Evolutionary conservation across 495 filamentous ascomycete genomes (phyloP), one percentile per base, ranked within the genome.

Genomic region (Lophium mytilinum): DNA sequence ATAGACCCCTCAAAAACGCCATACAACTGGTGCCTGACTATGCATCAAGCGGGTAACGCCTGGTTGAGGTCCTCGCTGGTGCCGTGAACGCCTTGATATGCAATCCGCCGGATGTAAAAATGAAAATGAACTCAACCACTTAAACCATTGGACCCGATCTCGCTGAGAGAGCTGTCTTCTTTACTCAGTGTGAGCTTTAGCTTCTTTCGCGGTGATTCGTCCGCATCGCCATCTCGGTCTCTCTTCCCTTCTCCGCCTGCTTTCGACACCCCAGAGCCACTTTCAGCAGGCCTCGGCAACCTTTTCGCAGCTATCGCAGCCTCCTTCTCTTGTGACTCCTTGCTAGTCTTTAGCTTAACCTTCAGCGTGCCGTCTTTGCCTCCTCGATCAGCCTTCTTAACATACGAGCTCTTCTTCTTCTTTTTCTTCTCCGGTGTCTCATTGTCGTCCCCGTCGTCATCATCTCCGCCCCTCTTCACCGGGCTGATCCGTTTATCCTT

Each of bases 371-470:
- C 42, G 12, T 65, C 58, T 41, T 62, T 60, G 17, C 14, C 53
- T 52, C 58, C 65, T 15, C 62, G 52, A 49, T 63, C 65, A 11
- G 59, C 63, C 43, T 66, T 66, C 51, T 65, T 66, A 46, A 62
- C 40, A 50, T 68, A 63, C 6, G 58, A 58, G 21, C 54, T 61
- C 59, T 68, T 66, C 62, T 72, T 58, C 61, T 79, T 80, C 71
- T 80, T 82, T 72, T 78, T 78, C 34, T 72, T 71, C 52, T 74
- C 73, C 30, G 68, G 61, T 10, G 69, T 70, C 55, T 80, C 75
- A 34, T 74, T 72, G 3, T 74, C 76, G 42, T 74, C 79, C 12
- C 72, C 75, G 46, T 77, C 76, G 53, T 80, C 71, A 33, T 68
- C 65, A 37, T 63, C 63, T 9, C 47, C 50, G 9, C 52, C 17